A percentile compares a stretch with the other conserved stretches of the same genome.
These are phyloP conservation scores for Paecilomyces niveus DNA, from an alignment of 2,329 filamentous ascomycete genomes.

Conservation along the genomic window DNA sequence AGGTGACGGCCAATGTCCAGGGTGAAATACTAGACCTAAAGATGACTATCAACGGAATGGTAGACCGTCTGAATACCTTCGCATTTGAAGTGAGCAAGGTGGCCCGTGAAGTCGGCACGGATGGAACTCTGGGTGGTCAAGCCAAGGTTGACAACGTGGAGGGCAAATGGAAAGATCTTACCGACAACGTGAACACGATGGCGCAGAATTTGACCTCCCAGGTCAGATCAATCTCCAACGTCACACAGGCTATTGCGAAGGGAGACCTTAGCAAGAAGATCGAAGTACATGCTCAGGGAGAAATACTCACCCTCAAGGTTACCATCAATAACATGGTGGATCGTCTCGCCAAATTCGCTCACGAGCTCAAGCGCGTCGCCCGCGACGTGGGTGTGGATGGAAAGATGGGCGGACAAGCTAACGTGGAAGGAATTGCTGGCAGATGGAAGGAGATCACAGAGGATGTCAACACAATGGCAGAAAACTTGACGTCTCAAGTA, in stretches of 20 bases:
- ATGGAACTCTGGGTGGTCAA: conserved; percentile 53
- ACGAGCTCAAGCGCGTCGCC: conserved; percentile 85
- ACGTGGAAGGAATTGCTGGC: conserved; percentile 80
- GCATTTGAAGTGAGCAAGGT: conserved; percentile 57
- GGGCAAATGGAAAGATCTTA: conserved; percentile 57
- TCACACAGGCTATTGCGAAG: conserved; percentile 86
- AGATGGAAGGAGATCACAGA: conserved; percentile 96
- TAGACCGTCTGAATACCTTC: conserved; percentile 54
- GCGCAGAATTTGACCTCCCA: conserved; percentile 53
- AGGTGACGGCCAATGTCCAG: conserved; percentile 83
- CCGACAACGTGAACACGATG: conserved; percentile 59
- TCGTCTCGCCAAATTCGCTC: conserved; percentile 83
- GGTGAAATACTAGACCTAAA: conserved; percentile 90
- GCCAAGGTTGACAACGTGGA: conserved; percentile 55
- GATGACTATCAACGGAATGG: conserved; percentile 67
- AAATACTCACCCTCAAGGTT: conserved; percentile 84
- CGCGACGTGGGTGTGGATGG: conserved; percentile 92
- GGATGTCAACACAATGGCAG: conserved; percentile 85
- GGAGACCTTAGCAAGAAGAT: conserved; percentile 94
- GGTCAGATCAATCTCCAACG: conserved; percentile 81
- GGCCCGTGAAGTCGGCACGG: conserved; percentile 54
- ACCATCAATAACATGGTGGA: conserved; percentile 98
- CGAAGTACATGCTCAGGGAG: conserved; percentile 83
- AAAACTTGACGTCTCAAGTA: conserved; percentile 83
- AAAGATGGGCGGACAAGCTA: conserved; percentile 95